Conservation (phyloP, 495 filamentous ascomycete species). For the Glonium stellatum region DNA sequence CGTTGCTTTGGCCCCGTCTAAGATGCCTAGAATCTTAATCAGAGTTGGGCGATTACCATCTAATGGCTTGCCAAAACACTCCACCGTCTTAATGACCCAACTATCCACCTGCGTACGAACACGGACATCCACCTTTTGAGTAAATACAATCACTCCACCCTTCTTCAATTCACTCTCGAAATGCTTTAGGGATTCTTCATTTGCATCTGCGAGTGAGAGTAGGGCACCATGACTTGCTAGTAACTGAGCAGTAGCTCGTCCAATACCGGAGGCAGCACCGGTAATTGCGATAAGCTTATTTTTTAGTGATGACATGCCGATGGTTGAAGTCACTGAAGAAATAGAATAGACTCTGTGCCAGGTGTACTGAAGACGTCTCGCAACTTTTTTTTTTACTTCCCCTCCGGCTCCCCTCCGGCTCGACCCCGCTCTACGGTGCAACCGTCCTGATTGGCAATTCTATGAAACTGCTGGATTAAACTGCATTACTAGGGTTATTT, state of each 20-base stretch:
- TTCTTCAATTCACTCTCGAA: constrained; percentile 8
- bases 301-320: constrained; percentile 15
- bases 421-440: too few species aligned
- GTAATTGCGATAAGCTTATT: constrained; percentile 14
- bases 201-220: constrained; percentile 15
- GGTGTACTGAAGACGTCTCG: too few species aligned
- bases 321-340: too few species aligned
- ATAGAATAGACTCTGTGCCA: too few species aligned
- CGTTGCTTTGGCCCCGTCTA: too few species aligned
- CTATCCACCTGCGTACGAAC: constrained; percentile 35
- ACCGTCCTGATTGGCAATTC: too few species aligned
- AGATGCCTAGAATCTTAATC: not conserved
- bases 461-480: too few species aligned
- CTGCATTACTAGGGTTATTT: too few species aligned
- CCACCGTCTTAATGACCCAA: constrained; percentile 44
- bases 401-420: too few species aligned
- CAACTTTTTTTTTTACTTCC: too few species aligned
- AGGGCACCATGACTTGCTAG: constrained; percentile 9
- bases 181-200: constrained; percentile 10
- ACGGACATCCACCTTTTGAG: constrained; percentile 9
- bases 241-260: constrained; percentile 7
- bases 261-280: constrained; percentile 23
- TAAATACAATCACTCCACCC: constrained; percentile 1
- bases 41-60: constrained; percentile 10
- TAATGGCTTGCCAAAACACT: constrained; percentile 31